phyloP scores from a whole-genome alignment of 1,284 basidiomycete genomes.

The Boletellus dicymbophilus region DNA sequence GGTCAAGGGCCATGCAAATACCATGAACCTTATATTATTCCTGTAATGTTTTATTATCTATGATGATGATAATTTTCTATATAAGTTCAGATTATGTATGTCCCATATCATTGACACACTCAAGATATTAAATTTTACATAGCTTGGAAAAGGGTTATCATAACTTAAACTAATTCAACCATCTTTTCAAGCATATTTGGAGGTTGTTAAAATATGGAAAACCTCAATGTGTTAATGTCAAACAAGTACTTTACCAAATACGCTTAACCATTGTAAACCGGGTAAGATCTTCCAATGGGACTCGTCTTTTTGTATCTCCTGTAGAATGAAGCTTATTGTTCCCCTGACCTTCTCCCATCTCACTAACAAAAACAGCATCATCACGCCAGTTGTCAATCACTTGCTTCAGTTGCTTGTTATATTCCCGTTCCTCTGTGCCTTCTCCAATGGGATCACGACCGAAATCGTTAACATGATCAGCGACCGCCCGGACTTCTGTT shows the following conservation, averaged over 20 bases:
- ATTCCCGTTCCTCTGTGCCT: conserved; percentile 81
- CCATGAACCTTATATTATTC: too few relatives aligned
- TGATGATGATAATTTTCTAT: too few relatives aligned
- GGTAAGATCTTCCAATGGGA: conserved; percentile 84
- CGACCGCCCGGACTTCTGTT: conserved; percentile 74
- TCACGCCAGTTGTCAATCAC: conserved; percentile 71
- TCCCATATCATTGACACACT: too few relatives aligned
- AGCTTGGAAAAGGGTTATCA: too few relatives aligned
- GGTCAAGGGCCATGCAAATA: too few relatives aligned
- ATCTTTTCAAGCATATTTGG: too few relatives aligned
- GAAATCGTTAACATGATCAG: conserved; percentile 80
- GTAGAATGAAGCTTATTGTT: conserved; percentile 20
- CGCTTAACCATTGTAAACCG: conserved; percentile 94
- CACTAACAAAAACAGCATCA: conserved; percentile 65
- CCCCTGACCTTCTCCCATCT: conserved; percentile 58
- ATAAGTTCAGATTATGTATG: too few relatives aligned
- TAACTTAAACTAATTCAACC: too few relatives aligned
- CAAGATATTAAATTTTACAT: too few relatives aligned
- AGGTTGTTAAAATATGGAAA: too few relatives aligned
- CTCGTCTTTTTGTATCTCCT: conserved; percentile 55
- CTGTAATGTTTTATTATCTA: too few relatives aligned
- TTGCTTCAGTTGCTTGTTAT: conserved; percentile 77
- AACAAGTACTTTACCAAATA: conserved; percentile 85
- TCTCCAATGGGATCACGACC: conserved; percentile 87
- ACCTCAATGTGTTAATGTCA: too few relatives aligned